Evolutionary conservation across 1,284 basidiomycete species (phyloP), one percentile per base, ranked within the genome.

Genomic region (Somion occarium): DNA sequence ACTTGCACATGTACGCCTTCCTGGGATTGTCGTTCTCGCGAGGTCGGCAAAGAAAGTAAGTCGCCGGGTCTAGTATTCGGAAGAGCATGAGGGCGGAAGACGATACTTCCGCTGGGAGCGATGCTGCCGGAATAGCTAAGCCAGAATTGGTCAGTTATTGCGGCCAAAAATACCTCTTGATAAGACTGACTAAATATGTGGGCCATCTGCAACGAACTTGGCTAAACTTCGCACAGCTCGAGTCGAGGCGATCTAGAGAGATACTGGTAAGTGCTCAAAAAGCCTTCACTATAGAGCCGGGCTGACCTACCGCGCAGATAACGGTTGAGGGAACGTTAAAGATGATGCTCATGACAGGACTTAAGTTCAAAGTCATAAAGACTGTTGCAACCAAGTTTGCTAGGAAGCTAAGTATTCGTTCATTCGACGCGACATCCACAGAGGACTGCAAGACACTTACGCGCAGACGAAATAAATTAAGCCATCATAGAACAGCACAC

Each of bases 321-420:
- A 83, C 75, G 13, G 81, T 81, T 48, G 83, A 80, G 3, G 83
- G 83, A 30, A 85, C 82, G 56, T 85, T 85, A 38, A 76, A 80
- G 50, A 85, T 82, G 61, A 85, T 78, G n/a, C 79, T 81, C 82
- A 85, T 83, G 50, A 85, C 75, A 2, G 83, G 72, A 59, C 86
- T 85, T 43, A 86, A 64, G 62, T 85, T 71, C 19, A 86, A 66
- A 19, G 83, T 64, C 82, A 85, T 85, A 62, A 85, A 85, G 48
- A 30, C 38, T 23, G 37, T 19, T 18, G 83, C 83, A 38, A 84
- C 56, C 53, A 84, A 61, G 61, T 86, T 86, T 13, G 78, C 72
- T 56, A 84, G 59, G 67, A 86, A 85, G 19, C 81, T 85, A 26
- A 38, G 48, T 38, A 12, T 42, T 23, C 51, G 25, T 19, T 27